Conservation (phyloP, 2,329 filamentous ascomycete genomes). For the Exutisphaerella laricina region DNA sequence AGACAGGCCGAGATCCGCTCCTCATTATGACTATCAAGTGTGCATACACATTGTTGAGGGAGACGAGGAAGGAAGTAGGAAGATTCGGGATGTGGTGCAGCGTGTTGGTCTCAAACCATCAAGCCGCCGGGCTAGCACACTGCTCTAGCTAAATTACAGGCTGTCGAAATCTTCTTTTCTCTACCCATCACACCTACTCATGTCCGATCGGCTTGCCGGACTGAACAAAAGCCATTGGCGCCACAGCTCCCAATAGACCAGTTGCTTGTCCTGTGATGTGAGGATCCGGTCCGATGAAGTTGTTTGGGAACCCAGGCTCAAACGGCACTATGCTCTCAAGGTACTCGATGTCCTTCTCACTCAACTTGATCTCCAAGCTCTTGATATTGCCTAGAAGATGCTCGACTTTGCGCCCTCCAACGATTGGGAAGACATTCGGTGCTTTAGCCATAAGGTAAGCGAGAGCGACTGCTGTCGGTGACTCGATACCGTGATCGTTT, state of each 20-base stretch:
- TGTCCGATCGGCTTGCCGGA: slow-evolving; percentile 30
- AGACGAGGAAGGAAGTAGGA: no score
- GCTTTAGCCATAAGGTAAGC: slow-evolving; percentile 68
- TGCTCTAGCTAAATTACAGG: no score
- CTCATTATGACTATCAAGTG: no score
- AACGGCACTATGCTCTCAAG: slow-evolving; percentile 60
- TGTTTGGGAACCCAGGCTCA: slow-evolving; percentile 59
- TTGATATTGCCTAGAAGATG: slow-evolving; percentile 67
- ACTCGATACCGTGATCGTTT: slow-evolving; percentile 45
- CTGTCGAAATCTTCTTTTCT: no score
- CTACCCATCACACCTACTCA: no score
- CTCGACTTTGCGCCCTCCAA: slow-evolving; percentile 63
- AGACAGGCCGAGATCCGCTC: no score
- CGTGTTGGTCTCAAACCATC: no score
- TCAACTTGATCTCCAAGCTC: slow-evolving; percentile 57
- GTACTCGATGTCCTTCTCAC: slow-evolving; percentile 56
- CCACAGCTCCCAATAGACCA: slow-evolving; percentile 24
- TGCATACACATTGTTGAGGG: no score
- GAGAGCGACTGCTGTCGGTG: slow-evolving; percentile 42
- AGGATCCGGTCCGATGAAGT: slow-evolving; percentile 45
- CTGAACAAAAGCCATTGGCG: slow-evolving; percentile 27
- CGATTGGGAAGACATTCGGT: slow-evolving; percentile 51
- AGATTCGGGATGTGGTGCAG: no score
- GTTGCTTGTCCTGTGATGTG: slow-evolving; percentile 25
- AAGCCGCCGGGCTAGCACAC: no score